Conservation (phyloP, 768 basidiomycete genomes). For the Phlegmacium glaucopus region DNA sequence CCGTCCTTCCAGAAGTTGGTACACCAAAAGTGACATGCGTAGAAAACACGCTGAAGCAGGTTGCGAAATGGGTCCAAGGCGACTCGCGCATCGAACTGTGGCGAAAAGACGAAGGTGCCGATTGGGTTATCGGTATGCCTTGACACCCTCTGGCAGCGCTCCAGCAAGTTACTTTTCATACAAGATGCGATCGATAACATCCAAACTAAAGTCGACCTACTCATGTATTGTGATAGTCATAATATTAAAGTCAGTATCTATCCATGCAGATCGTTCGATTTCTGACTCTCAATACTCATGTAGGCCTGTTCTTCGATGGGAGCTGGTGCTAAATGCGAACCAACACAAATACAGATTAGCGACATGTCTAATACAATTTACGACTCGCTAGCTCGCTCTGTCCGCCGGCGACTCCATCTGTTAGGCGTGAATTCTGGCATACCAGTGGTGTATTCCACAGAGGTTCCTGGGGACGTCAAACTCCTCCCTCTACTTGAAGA, state of each 20-base stretch:
- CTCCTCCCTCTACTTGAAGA: constrained; percentile 89
- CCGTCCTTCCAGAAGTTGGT: constrained; percentile 85
- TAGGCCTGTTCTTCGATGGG: constrained; percentile 98
- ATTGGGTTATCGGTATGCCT: constrained; percentile 86
- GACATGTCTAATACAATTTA: constrained; percentile 92
- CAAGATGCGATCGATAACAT: constrained; percentile 97
- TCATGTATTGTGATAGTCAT: constrained; percentile 82
- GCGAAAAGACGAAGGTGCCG: constrained; percentile 80
- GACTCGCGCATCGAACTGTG: constrained; percentile 84
- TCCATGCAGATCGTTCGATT: not conserved
- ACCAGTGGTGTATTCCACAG: constrained; percentile 94
- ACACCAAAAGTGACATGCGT: constrained; percentile 87
- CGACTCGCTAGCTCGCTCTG: constrained; percentile 91
- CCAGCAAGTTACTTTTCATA: not conserved
- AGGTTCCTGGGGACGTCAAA: constrained; percentile 85
- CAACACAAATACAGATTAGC: constrained; percentile 91
- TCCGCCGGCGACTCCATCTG: constrained; percentile 71
- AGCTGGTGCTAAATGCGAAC: constrained; percentile 91
- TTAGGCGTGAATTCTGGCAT: constrained; percentile 63
- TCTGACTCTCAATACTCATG: constrained; percentile 27
- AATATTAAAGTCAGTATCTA: constrained; percentile 62
- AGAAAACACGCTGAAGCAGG: constrained; percentile 60
- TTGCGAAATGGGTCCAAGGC: constrained; percentile 85
- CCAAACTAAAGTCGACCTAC: constrained; percentile 90
- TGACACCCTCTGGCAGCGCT: not conserved